Conservation (phyloP, 495 filamentous ascomycete species). For the Bathelium albidoporum region DNA sequence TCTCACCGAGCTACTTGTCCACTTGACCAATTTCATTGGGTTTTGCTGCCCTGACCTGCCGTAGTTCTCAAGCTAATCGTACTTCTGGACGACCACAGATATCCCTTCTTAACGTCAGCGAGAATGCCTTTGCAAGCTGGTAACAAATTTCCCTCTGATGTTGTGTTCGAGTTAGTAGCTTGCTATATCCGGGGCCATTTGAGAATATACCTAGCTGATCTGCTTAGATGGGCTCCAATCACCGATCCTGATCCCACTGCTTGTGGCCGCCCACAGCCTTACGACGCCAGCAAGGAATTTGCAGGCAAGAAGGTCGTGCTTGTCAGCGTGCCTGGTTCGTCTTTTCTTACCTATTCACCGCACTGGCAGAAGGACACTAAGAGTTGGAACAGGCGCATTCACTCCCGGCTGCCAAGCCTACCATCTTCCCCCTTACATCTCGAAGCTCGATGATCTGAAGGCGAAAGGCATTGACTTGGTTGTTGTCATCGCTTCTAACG, state of each 20-base stretch:
- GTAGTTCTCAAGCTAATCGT: too few relatives aligned
- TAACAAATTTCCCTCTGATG: constrained; percentile 70
- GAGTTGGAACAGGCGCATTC: constrained; percentile 57
- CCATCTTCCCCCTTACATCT: constrained; percentile 80
- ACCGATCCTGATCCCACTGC: constrained; percentile 39
- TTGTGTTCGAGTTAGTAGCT: constrained; percentile 57
- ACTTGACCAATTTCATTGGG: too few relatives aligned
- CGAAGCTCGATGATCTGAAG: constrained; percentile 60
- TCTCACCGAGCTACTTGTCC: not conserved
- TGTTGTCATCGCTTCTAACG: constrained; percentile 79
- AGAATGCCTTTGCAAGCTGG: constrained; percentile 71
- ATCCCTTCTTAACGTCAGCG: constrained; percentile 22
- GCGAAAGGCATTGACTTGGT: constrained; percentile 80
- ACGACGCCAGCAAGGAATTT: constrained; percentile 79
- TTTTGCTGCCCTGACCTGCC: too few relatives aligned
- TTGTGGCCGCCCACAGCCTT: constrained; percentile 71
- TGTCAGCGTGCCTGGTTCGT: constrained; percentile 69
- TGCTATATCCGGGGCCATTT: not conserved
- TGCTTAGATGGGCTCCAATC: constrained; percentile 31
- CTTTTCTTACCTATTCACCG: not conserved
- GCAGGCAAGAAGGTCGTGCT: constrained; percentile 83
- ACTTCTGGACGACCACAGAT: not conserved
- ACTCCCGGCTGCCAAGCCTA: constrained; percentile 82
- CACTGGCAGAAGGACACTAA: not conserved
- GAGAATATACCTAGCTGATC: not conserved